Evolutionary conservation across 176 grass and related monocot genomes (phyloP), one percentile per base, ranked within the genome.

Genomic region (Metroxylon sagu): DNA sequence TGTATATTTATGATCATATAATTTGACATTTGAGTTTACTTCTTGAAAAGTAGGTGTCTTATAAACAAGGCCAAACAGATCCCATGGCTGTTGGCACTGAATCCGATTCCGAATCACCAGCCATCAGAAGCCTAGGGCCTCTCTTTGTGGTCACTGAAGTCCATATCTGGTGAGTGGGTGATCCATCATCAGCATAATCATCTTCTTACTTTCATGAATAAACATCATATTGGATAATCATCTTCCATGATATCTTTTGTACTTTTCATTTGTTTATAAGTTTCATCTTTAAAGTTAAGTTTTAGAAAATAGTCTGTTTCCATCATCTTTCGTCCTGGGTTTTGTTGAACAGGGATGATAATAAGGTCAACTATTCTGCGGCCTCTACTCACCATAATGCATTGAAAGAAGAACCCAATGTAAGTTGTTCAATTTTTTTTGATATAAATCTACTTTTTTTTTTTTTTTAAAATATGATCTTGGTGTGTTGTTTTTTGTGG

Each of bases 131-230:
- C 71, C 83, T 90, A 14, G 86, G 91, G n/a, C 5, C 10, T 25
- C 83, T 85, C 67, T 87, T 90, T 57, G 76, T 65, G 31, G 31
- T 96, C 18, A 87, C 86, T 16, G 77, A 90, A 69, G 83, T 85
- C 16, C 69, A 82, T 68, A 58, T 96, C 26, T 85, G 83, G 92
- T 90, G 71, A 72, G 49, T 49, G 19, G 50, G 5, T 19, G 15
- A 59, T 18, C 26, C 19, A 28, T 27, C 3, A 6, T 43, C 6
- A 8, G 4, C 19, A 43, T 62, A 35, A 18, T 29, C 18, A 3
- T 54, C 19, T 31, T 2, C 30, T 18, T 14, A 30, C 30, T 14
- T 6, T 21, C 8, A 21, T 55, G 8, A 14, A 43, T 43, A 43
- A 14, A 43, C 35, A 43, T 55, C 26, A 12, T 35, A 27, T 55